A percentile compares a stretch with the other conserved stretches of the same genome.
Evolutionary conservation across 116 monocot genomes (phyloP).

Genomic region (Papilionanthe hybrid): DNA sequence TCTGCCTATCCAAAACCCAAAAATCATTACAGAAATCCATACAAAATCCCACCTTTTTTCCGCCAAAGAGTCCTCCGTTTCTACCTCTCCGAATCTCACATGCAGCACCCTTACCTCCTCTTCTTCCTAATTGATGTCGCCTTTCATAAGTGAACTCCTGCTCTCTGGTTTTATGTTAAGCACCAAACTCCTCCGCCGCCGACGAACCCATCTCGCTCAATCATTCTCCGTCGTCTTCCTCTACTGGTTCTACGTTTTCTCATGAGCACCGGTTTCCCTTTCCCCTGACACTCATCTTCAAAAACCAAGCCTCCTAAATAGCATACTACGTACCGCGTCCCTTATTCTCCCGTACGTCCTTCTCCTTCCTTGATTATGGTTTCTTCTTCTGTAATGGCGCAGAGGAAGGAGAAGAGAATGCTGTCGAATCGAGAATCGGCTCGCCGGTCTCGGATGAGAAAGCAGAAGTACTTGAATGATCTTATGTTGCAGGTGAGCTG

Average conservation of each 20-base stretch:
- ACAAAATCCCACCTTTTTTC: too few relatives aligned
- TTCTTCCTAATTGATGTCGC: conserved; percentile 20
- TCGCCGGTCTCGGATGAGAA: conserved; percentile 63
- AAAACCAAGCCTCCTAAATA: background rate
- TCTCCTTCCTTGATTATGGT: background rate
- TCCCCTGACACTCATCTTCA: background rate
- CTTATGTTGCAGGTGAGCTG: conserved; percentile 30
- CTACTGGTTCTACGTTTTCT: conserved; percentile 99
- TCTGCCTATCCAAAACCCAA: background rate
- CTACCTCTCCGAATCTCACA: conserved; percentile 3
- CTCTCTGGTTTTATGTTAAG: conserved; percentile 19
- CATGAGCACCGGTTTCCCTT: conserved; percentile 30
- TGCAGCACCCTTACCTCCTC: conserved; percentile 6
- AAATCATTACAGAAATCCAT: background rate
- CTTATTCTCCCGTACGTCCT: background rate
- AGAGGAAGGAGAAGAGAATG: conserved; percentile 60
- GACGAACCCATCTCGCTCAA: conserved; percentile 62
- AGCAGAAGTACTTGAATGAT: conserved; percentile 70
- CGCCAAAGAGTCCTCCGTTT: background rate
- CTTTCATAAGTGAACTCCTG: conserved; percentile 17
- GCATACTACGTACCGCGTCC: background rate
- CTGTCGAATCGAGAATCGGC: conserved; percentile 80
- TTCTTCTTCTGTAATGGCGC: conserved; percentile 29
- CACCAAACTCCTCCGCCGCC: conserved; percentile 10
- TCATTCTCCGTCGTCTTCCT: conserved; percentile 99